These are phyloP conservation scores for Talaromyces atroroseus DNA, from an alignment of 2,329 filamentous ascomycete species.

Conservation along the genomic window DNA sequence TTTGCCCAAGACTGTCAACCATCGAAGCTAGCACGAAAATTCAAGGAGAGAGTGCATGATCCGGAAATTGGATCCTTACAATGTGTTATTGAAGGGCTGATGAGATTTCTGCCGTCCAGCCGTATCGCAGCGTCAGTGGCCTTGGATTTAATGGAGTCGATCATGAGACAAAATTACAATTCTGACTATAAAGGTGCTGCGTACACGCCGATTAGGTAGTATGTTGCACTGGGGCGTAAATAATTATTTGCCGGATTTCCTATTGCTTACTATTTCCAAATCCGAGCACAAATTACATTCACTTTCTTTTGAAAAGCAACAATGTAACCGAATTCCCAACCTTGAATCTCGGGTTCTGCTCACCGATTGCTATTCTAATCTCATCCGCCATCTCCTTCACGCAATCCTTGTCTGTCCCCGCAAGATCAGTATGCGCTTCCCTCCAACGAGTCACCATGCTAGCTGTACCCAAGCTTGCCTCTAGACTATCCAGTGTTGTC, in stretches of 20 bases:
- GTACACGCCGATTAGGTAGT: not conserved
- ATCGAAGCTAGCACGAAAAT: constrained; percentile 9
- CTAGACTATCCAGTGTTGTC: constrained; percentile 19
- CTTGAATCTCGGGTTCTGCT: constrained; percentile 6
- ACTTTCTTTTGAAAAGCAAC: constrained; percentile 17
- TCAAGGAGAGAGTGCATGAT: constrained; percentile 13
- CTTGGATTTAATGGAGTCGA: not conserved
- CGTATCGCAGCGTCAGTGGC: not conserved
- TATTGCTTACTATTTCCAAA: too few species aligned
- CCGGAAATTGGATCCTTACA: constrained; percentile 16
- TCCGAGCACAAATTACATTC: not conserved
- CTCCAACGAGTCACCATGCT: constrained; percentile 41
- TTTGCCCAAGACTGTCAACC: not conserved
- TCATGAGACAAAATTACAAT: not conserved
- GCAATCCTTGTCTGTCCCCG: constrained; percentile 33
- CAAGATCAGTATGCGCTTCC: constrained; percentile 32
- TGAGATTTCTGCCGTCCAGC: not conserved
- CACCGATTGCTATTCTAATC: constrained; percentile 8
- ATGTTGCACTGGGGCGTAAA: too few species aligned
- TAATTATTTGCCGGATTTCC: too few species aligned
- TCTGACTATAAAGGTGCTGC: not conserved
- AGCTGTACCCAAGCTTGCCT: constrained; percentile 27
- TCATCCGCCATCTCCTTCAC: constrained; percentile 11
- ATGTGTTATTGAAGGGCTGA: constrained; percentile 12
- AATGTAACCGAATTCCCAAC: constrained; percentile 9